phyloP scores from a whole-genome alignment of 1,284 basidiomycete genomes.

The Fomitopsis schrenkii region DNA sequence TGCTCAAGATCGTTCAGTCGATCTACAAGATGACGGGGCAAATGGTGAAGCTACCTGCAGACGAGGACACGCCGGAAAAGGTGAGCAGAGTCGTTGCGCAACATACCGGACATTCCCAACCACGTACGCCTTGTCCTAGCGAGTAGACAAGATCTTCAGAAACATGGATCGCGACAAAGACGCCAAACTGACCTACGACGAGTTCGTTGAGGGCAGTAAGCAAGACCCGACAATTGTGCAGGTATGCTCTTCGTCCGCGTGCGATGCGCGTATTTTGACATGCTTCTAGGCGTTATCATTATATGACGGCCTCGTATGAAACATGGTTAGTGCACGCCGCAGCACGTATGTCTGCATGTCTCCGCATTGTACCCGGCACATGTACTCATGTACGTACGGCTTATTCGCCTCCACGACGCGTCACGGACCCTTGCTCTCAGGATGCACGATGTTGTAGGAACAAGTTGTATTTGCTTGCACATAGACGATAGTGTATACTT shows the following conservation, averaged over 20 bases:
- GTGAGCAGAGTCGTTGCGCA: slow-evolving; percentile 32
- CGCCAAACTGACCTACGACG: slow-evolving; percentile 85
- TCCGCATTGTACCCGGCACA: neutral
- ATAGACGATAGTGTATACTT: slow-evolving; percentile 19
- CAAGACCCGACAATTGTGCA: slow-evolving; percentile 98
- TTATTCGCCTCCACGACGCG: neutral
- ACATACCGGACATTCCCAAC: neutral
- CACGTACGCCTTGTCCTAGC: slow-evolving; percentile 39
- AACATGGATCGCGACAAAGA: slow-evolving; percentile 94
- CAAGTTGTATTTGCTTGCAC: slow-evolving; percentile 5
- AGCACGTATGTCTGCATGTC: neutral
- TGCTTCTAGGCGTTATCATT: slow-evolving; percentile 62
- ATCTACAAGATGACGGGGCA: slow-evolving; percentile 99
- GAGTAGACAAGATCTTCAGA: slow-evolving; percentile 94
- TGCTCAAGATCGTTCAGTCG: slow-evolving; percentile 93
- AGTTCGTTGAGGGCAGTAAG: slow-evolving; percentile 96
- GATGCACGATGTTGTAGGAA: slow-evolving; percentile 13
- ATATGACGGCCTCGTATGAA: slow-evolving; percentile 72
- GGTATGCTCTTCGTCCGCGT: slow-evolving; percentile 41
- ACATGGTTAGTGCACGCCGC: neutral
- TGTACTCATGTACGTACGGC: neutral
- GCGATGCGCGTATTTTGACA: neutral
- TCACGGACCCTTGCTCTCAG: neutral
- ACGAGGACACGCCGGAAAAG: slow-evolving; percentile 99
- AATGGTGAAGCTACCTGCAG: slow-evolving; percentile 96